Conservation (phyloP, 2,329 filamentous ascomycete species). For the Gaeumannomyces sp. region DNA sequence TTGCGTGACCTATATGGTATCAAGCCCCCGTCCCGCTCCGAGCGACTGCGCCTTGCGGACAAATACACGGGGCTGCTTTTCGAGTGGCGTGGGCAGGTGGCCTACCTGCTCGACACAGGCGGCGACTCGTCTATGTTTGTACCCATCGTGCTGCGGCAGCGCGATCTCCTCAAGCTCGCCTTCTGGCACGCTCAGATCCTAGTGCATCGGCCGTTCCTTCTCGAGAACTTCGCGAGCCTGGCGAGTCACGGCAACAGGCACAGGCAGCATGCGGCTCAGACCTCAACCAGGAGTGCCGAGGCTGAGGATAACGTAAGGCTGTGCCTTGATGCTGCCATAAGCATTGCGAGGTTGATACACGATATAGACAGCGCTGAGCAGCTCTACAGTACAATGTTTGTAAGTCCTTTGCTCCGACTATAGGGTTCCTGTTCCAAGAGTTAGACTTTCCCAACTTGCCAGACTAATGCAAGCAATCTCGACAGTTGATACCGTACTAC, state of each 20-base stretch:
- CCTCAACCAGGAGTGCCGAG: neutral
- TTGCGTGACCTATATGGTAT: constrained; percentile 25
- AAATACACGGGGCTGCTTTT: neutral
- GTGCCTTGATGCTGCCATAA: constrained; percentile 34
- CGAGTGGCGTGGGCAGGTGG: constrained; percentile 27
- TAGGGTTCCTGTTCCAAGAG: neutral
- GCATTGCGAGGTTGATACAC: constrained; percentile 31
- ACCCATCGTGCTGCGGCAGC: constrained; percentile 35
- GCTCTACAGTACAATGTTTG: constrained; percentile 7
- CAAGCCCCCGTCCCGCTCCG: constrained; percentile 26
- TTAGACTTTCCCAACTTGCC: neutral
- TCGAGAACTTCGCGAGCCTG: constrained; percentile 27
- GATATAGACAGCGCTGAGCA: constrained; percentile 20
- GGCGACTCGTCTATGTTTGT: constrained; percentile 28
- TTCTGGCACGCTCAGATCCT: constrained; percentile 38
- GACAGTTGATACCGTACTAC: constrained; percentile 34
- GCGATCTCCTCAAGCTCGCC: constrained; percentile 34
- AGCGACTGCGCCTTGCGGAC: constrained; percentile 22
- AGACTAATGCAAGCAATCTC: neutral
- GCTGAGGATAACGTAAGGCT: constrained; percentile 11
- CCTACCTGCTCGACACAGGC: constrained; percentile 32
- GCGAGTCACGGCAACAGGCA: neutral
- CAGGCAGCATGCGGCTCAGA: neutral
- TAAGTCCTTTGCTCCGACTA: neutral
- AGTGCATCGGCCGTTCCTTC: constrained; percentile 30